Conservation (phyloP, 2,329 filamentous ascomycete species). For the Coniochaeta sp. region DNA sequence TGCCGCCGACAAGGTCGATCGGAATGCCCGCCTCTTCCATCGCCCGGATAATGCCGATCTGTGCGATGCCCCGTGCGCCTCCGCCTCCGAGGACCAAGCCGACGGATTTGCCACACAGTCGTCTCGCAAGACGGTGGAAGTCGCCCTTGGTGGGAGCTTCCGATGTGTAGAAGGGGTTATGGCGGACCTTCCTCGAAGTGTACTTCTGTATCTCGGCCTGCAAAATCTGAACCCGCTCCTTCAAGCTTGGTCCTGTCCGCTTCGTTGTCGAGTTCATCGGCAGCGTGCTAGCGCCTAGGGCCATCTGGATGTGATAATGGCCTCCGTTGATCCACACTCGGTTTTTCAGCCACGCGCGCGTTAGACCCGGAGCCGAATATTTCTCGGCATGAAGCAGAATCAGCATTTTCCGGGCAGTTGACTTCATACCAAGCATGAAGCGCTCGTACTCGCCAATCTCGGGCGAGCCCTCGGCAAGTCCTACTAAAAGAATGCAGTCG, state of each 20-base stretch:
- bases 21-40: slow-evolving; percentile 95
- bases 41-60: slow-evolving; percentile 88
- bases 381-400: slow-evolving; percentile 85
- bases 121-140: slow-evolving; percentile 84
- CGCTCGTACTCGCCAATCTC: slow-evolving; percentile 93
- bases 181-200: slow-evolving; percentile 84
- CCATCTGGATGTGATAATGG: slow-evolving; percentile 97
- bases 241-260: slow-evolving; percentile 76
- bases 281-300: slow-evolving; percentile 68
- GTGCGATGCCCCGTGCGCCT: slow-evolving; percentile 83
- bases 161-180: slow-evolving; percentile 80
- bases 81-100: slow-evolving; percentile 91
- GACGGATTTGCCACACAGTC: slow-evolving; percentile 88
- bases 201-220: slow-evolving; percentile 99
- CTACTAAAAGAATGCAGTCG: slow-evolving; percentile 90
- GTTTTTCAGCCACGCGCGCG: slow-evolving; percentile 82
- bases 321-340: slow-evolving; percentile 97
- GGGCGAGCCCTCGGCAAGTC: slow-evolving; percentile 81
- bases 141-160: slow-evolving; percentile 94
- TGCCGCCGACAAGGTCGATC: slow-evolving; percentile 91
- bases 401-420: slow-evolving; percentile 86
- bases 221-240: slow-evolving; percentile 86
- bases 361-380: slow-evolving; percentile 78
- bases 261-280: slow-evolving; percentile 69
- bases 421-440: slow-evolving; percentile 94